Percentiles rank a stretch among this genome's conserved stretches.
Conservation (phyloP, 371 early-diverging fungal genomes). For the Mucor racemosus region DNA sequence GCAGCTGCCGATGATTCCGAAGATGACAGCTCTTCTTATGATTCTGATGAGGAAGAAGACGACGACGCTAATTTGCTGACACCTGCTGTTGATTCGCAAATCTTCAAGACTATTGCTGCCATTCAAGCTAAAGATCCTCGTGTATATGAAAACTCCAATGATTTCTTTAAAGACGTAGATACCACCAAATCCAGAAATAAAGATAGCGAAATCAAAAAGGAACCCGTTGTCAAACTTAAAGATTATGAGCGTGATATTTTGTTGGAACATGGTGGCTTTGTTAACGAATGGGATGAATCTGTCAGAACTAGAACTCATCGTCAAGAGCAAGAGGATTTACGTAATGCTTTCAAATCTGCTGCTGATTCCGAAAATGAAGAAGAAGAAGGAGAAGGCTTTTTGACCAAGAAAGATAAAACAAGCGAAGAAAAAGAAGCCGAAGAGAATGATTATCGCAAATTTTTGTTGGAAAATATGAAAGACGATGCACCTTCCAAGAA, state of each 20-base stretch:
- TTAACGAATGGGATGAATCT: conserved; percentile 60
- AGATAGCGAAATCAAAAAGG: conserved; percentile 50
- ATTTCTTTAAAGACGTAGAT: conserved; percentile 70
- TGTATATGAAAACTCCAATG: conserved; percentile 81
- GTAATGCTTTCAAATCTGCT: conserved; percentile 67
- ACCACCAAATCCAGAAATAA: conserved; percentile 68
- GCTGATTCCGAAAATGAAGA: conserved; percentile 48
- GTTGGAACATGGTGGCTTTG: conserved; percentile 71
- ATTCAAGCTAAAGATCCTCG: conserved; percentile 78
- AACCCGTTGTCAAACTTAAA: conserved; percentile 31
- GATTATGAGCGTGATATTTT: conserved; percentile 36
- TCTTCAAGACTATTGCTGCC: conserved; percentile 86
- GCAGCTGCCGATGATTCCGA: conserved; percentile 8
- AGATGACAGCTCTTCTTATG: conserved; percentile 21
- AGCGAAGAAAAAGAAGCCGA: conserved; percentile 71
- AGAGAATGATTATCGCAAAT: conserved; percentile 83
- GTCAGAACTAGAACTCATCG: conserved; percentile 63
- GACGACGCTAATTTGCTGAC: conserved; percentile 86
- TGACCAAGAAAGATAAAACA: conserved; percentile 74
- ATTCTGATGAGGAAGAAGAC: conserved; percentile 77
- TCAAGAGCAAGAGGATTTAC: conserved; percentile 86
- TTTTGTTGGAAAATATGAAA: conserved; percentile 81
- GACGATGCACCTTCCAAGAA: conserved; percentile 53
- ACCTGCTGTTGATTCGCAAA: conserved; percentile 89
- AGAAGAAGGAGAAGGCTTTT: conserved; percentile 69